phyloP scores from a whole-genome alignment of 2,329 filamentous ascomycete genomes.

The Lachnellula hyalina region DNA sequence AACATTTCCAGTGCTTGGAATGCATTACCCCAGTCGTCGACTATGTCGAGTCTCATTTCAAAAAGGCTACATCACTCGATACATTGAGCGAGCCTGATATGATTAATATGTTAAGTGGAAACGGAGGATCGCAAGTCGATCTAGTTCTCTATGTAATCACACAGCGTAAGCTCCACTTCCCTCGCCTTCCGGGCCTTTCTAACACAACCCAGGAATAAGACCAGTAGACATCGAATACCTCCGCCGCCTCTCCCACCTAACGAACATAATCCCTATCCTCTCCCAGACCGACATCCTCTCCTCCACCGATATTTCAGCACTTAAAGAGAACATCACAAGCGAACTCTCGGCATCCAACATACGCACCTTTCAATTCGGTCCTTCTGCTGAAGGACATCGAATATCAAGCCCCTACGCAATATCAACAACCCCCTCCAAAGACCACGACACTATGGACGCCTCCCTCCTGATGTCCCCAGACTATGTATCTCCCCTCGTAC shows the following conservation, averaged over 20 bases:
- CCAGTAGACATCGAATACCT: conserved; percentile 67
- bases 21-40: conserved; percentile 55
- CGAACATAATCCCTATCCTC: conserved; percentile 81
- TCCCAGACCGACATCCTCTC: conserved; percentile 69
- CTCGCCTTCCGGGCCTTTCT: not conserved
- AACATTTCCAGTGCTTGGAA: conserved; percentile 43
- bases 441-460: conserved; percentile 83
- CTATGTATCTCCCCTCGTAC: conserved; percentile 74
- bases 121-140: conserved; percentile 79
- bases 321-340: conserved; percentile 55
- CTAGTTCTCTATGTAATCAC: conserved; percentile 77
- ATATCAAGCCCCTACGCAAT: conserved; percentile 60
- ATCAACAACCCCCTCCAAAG: conserved; percentile 66
- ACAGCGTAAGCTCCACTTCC: conserved; percentile 48
- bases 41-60: conserved; percentile 68
- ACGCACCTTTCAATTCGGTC: conserved; percentile 59
- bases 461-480: conserved; percentile 89
- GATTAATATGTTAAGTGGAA: conserved; percentile 70
- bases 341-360: conserved; percentile 55
- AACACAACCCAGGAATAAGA: conserved; percentile 45
- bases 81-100: conserved; percentile 68
- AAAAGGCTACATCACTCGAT: conserved; percentile 55
- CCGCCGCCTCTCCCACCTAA: conserved; percentile 61
- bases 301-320: conserved; percentile 46
- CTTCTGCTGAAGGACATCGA: conserved; percentile 18